phyloP scores from a whole-genome alignment of 2,329 filamentous ascomycete species.

The Fusarium veterinarium region DNA sequence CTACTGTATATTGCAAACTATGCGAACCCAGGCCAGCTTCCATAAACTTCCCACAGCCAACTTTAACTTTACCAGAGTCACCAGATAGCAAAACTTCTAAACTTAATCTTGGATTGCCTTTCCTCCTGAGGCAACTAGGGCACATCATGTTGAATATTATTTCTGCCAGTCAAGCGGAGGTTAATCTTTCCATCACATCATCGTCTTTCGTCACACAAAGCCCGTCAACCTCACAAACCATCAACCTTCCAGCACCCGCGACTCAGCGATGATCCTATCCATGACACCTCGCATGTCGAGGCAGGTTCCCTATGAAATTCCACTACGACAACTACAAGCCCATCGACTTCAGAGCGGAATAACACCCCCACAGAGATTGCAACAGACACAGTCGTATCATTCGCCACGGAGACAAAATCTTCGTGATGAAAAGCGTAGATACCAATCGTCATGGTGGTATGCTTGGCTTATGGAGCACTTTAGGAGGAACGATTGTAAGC shows the following conservation, averaged over 20 bases:
- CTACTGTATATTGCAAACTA: not conserved
- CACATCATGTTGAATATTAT: not conserved
- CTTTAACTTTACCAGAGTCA: not conserved
- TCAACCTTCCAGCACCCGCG: rapidly evolving
- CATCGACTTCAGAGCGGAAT: not conserved
- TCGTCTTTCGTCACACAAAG: rapidly evolving
- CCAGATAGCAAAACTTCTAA: not conserved
- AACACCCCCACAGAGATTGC: rapidly evolving
- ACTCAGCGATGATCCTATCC: not conserved
- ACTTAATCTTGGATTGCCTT: not conserved
- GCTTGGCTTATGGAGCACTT: not conserved
- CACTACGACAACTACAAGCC: not conserved
- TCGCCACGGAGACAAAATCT: not conserved
- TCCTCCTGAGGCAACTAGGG: not conserved
- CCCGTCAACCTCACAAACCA: not conserved
- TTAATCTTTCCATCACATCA: not conserved
- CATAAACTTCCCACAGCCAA: not conserved
- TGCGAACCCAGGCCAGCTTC: rapidly evolving
- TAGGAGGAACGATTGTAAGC: not conserved
- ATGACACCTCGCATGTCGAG: not conserved
- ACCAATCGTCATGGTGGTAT: rapidly evolving
- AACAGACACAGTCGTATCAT: not conserved
- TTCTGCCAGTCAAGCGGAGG: not conserved
- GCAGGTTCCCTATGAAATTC: too few species aligned
- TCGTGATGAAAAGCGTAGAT: rapidly evolving